Evolutionary conservation across 1,284 basidiomycete species (phyloP), one percentile per base, ranked within the genome.

Genomic region (Afroboletus lepidellus): DNA sequence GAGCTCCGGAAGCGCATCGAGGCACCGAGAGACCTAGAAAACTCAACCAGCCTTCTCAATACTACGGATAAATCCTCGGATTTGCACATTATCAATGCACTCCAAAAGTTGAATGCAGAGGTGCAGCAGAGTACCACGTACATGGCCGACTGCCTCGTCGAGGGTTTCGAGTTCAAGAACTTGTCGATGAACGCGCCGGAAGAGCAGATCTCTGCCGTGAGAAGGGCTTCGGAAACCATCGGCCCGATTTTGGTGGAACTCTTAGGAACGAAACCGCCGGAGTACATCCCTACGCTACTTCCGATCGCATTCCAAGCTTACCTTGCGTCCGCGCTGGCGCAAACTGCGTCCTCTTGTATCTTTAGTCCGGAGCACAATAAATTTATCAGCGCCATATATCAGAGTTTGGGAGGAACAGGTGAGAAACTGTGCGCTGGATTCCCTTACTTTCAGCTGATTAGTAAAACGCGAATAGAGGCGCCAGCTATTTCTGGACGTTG

Each of bases 1-100:
- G 56, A 58, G 16, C 43, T 57, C 13, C 34, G 37, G 25, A 48
- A 27, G 11, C 55, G 46, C 18, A 55, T 34, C 29, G 56, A 55
- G 8, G 46, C 39, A 5, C 51, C 51, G 8, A 58, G 25, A 20
- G 56, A 55, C 8, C 8, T 55, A 9, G 43, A 58, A 36, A 18
- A n/a, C 12, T 42, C 34, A 15, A 38, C 21, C 8, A 23, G 37
- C 20, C 23, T 38, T 20, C 21, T 38, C 37, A 23, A 23, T 15
- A 13, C 21, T 38, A 23, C 21, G 7, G 37, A 38, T 15, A 38
- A 18, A 36, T 36, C 34, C n/a, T 36, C 34, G 7, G 34, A 36
- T 9, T 18, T n/a, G n/a, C n/a, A 36, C 34, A 9, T 36, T n/a
- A 36, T 36, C n/a, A 18, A 18, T n/a, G 34, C 34, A 3, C 34